These are phyloP conservation scores for Leishmania amazonensis DNA, from an alignment of 208 protist species.

Conservation along the genomic window DNA sequence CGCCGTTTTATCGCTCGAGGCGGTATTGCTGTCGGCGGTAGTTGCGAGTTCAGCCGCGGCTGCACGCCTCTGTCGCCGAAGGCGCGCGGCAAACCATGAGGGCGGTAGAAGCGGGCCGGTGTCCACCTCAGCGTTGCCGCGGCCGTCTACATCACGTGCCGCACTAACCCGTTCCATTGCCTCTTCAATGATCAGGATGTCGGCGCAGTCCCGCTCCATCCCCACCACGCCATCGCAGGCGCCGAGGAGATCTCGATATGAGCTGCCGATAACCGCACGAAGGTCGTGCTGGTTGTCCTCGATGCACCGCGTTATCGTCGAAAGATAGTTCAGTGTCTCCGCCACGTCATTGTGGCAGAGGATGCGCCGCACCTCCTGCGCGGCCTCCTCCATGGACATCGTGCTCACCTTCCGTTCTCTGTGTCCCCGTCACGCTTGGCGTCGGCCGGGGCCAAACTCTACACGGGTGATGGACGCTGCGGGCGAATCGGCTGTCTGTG, in stretches of 20 bases:
- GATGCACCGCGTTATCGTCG: conserved; percentile 55
- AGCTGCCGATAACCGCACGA: conserved; percentile 54
- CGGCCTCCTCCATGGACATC: conserved; percentile 40
- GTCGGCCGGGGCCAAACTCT: not conserved
- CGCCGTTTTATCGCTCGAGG: not conserved
- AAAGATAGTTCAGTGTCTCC: conserved; percentile 55
- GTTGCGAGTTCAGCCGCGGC: not conserved
- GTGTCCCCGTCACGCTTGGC: not conserved
- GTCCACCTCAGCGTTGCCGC: not conserved
- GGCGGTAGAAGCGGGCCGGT: conserved; percentile 1
- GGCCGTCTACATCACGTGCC: not conserved
- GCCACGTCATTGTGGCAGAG: conserved; percentile 59
- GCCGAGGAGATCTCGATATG: conserved; percentile 55
- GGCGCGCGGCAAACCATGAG: conserved; percentile 6
- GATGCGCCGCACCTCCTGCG: conserved; percentile 67
- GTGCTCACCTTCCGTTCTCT: not conserved
- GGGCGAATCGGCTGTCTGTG: not conserved
- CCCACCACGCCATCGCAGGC: conserved; percentile 63
- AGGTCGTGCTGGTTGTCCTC: conserved; percentile 54
- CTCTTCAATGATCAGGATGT: conserved; percentile 39
- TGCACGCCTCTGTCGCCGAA: not conserved
- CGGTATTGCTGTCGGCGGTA: not conserved
- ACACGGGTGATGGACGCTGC: not conserved
- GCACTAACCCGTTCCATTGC: conserved; percentile 4
- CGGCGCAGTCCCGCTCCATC: conserved; percentile 49